Conservation (phyloP, 2,329 filamentous ascomycete genomes). For the Hirsutella thompsonii region DNA sequence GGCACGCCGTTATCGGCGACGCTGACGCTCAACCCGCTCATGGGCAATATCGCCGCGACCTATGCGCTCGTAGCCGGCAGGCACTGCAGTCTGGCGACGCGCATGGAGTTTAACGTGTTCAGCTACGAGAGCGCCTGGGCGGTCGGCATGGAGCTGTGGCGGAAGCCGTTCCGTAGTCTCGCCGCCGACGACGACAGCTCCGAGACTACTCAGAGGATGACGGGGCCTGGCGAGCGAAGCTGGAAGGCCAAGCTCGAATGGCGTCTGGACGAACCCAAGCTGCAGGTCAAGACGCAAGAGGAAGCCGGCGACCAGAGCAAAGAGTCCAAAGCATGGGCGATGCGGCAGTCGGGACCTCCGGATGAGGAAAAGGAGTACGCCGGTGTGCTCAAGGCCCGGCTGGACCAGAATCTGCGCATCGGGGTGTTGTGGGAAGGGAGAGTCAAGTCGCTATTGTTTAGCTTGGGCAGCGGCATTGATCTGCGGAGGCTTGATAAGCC, state of each 20-base stretch:
- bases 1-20: constrained; percentile 92
- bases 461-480: constrained; percentile 76
- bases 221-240: constrained; percentile 21
- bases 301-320: constrained; percentile 14
- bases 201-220: not conserved
- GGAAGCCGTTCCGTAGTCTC: constrained; percentile 37
- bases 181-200: constrained; percentile 19
- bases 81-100: constrained; percentile 73
- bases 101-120: constrained; percentile 95
- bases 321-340: constrained; percentile 1
- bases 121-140: constrained; percentile 94
- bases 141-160: constrained; percentile 87
- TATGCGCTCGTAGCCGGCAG: constrained; percentile 83
- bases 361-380: constrained; percentile 53
- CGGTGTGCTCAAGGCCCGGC: constrained; percentile 77
- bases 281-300: constrained; percentile 16
- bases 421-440: constrained; percentile 87
- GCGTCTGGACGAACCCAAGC: constrained; percentile 23
- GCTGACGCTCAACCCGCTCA: constrained; percentile 82
- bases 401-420: constrained; percentile 80
- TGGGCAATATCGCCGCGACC: constrained; percentile 82
- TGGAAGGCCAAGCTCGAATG: constrained; percentile 41
- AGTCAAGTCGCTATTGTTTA: constrained; percentile 85
- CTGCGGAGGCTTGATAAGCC: constrained; percentile 63
- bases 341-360: constrained; percentile 5